Evolutionary conservation across 805 yeast genomes (phyloP).

Genomic region (Suhomyces tanzawaensis): DNA sequence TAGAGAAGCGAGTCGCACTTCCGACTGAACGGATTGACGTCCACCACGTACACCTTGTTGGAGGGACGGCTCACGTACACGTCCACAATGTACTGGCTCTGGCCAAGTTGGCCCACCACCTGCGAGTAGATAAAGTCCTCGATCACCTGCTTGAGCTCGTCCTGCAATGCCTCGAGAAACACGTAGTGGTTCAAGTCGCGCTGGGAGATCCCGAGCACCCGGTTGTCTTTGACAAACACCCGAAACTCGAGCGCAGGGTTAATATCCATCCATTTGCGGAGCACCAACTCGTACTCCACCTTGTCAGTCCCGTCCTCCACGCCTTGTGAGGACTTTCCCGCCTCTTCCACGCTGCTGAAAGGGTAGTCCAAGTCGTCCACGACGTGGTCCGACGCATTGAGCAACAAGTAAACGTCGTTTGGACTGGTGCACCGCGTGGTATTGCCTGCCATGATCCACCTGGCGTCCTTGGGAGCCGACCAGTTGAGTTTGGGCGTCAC

Average conservation of each 20-base stretch:
- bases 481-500: conserved; percentile 92
- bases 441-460: conserved; percentile 84
- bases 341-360: conserved; percentile 47
- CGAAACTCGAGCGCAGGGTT: conserved; percentile 93
- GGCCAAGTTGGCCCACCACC: conserved; percentile 11
- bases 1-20: conserved; percentile 76
- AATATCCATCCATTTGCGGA: conserved; percentile 78
- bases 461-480: conserved; percentile 95
- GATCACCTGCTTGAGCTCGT: conserved; percentile 47
- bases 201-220: conserved; percentile 74
- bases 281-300: conserved; percentile 59
- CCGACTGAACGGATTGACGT: conserved; percentile 81
- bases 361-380: conserved; percentile 80
- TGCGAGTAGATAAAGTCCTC: conserved; percentile 53
- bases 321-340: neutral
- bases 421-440: conserved; percentile 68
- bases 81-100: conserved; percentile 61
- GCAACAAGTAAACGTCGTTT: conserved; percentile 72
- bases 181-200: conserved; percentile 83
- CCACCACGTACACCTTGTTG: conserved; percentile 65
- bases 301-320: conserved; percentile 10
- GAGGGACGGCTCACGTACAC: conserved; percentile 79
- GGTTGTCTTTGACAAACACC: conserved; percentile 66
- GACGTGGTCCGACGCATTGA: conserved; percentile 86
- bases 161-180: conserved; percentile 55